Evolutionary conservation across 768 basidiomycete species (phyloP).

Genomic region (Strobilomyces confusus): DNA sequence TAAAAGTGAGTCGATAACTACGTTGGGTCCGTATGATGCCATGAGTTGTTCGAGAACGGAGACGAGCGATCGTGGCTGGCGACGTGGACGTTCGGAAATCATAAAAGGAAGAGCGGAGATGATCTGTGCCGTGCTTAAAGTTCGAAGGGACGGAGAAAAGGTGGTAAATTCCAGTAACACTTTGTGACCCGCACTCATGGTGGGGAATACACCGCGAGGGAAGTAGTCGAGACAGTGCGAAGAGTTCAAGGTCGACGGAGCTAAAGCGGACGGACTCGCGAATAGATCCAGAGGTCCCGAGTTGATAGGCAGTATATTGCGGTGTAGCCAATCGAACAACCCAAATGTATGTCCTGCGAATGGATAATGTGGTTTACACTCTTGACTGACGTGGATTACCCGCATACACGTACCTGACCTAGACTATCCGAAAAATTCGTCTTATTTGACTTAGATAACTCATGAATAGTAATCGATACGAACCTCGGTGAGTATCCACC

Average conservation of each 20-base stretch:
- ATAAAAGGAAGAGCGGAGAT: constrained; percentile 45
- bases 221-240: constrained; percentile 23
- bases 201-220: constrained; percentile 10
- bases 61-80: constrained; percentile 37
- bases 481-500: constrained; percentile 29
- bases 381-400: neutral
- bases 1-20: constrained; percentile 33
- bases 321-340: neutral
- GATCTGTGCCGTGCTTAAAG: constrained; percentile 36
- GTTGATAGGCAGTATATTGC: neutral
- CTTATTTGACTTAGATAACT: neutral
- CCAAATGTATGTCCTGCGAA: neutral
- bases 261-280: constrained; percentile 4
- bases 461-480: constrained; percentile 3
- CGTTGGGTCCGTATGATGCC: constrained; percentile 18
- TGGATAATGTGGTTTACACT: neutral
- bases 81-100: constrained; percentile 28
- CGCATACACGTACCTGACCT: constrained; percentile 24
- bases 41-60: constrained; percentile 36
- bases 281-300: constrained; percentile 10
- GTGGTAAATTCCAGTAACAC: constrained; percentile 36
- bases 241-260: constrained; percentile 4
- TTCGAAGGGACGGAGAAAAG: constrained; percentile 33
- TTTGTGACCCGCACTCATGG: constrained; percentile 16
- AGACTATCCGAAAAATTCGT: constrained; percentile 1